Base-by-base conservation (phyloP, 352 stramenopile species). In the Halophytophthora batemanensis region DNA sequence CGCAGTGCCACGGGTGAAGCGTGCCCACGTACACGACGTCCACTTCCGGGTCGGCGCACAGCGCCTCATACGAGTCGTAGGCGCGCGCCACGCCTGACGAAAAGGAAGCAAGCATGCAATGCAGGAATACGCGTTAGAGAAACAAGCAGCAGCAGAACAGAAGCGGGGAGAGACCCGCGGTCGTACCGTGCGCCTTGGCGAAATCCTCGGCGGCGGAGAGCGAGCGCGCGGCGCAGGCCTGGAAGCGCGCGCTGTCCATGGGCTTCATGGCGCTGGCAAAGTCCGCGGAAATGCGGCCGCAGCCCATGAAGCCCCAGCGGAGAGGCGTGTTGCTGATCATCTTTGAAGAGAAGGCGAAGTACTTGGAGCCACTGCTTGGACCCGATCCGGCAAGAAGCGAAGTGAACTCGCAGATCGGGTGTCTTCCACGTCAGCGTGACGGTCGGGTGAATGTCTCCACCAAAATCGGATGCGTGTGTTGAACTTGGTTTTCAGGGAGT, bases 11-110 rank as follows among this genome's bases (percentile, higher is more conserved):
- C 19, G 72, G 67, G 62, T 96, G 85, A 14, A 97, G 52, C 51
- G 87, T 95, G 18, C 82, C 87, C 25, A 97, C 69, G 66, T 97
- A 97, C 22, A 95, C 76, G 45, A 96, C 77, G 45, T 96, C 82
- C 23, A 97, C 77, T 2, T 82, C 57, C 2, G 71, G 25, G 69
- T 97, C 86, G 6, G 57, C 39, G 17, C 69, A 60, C 15, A 97
- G 61, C 41, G 81, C 83, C 28, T 91, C 75, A 68, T 97, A 97
- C 44, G 68, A 82, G 12, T 81, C 87, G 61, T 95, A 88, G 21
- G 72, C 64, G 3, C 61, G 58, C 17, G 61, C 45, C 66, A 96
- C 66, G 29, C 64, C 67, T 75, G 53, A 1, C 40, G 19, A 29
- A 53, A 14, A 41, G 50, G 45, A 25, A 21, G 34, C 13, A 40